These are phyloP conservation scores for Jimgerdemannia lactiflua DNA, from an alignment of 192 early-diverging fungal genomes.

Conservation along the genomic window DNA sequence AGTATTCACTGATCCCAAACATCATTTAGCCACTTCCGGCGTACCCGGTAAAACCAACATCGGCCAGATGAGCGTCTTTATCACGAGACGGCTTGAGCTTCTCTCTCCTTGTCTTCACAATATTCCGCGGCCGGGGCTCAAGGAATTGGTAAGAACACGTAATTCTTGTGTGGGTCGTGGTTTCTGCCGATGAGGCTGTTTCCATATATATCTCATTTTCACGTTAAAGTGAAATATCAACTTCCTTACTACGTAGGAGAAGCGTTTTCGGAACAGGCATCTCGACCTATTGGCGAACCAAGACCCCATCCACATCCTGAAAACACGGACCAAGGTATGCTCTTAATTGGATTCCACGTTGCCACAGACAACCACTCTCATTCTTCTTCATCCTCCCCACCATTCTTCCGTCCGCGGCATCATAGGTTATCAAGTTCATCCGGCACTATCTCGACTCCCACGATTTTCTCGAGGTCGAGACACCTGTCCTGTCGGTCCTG, in stretches of 20 bases:
- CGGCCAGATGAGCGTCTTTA: slow-evolving; percentile 69
- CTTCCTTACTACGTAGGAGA: slow-evolving; percentile 17
- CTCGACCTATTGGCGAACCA: slow-evolving; percentile 76
- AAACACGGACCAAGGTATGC: slow-evolving; percentile 50
- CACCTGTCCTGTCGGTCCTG: slow-evolving; percentile 69
- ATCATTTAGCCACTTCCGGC: slow-evolving; percentile 42
- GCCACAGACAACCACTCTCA: not conserved
- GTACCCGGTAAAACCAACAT: slow-evolving; percentile 65
- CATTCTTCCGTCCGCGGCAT: not conserved
- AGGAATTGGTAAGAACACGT: slow-evolving; percentile 41
- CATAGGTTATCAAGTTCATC: slow-evolving; percentile 57
- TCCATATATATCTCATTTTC: too few species aligned
- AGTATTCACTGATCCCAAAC: slow-evolving; percentile 7
- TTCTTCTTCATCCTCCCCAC: slow-evolving; percentile 5
- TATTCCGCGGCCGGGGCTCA: slow-evolving; percentile 62
- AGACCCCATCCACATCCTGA: slow-evolving; percentile 43
- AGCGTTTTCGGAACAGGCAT: slow-evolving; percentile 68
- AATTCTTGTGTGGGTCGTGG: too few species aligned
- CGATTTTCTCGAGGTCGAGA: slow-evolving; percentile 83
- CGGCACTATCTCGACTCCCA: slow-evolving; percentile 60
- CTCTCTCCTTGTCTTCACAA: slow-evolving; percentile 68
- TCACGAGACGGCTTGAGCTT: slow-evolving; percentile 39
- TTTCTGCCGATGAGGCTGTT: too few species aligned
- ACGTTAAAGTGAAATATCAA: too few species aligned
- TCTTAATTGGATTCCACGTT: too few species aligned